Percentiles rank a stretch among this genome's conserved stretches.
Evolutionary conservation across 805 yeast genomes (phyloP).

Genomic region (Ogataea paradorogensis): DNA sequence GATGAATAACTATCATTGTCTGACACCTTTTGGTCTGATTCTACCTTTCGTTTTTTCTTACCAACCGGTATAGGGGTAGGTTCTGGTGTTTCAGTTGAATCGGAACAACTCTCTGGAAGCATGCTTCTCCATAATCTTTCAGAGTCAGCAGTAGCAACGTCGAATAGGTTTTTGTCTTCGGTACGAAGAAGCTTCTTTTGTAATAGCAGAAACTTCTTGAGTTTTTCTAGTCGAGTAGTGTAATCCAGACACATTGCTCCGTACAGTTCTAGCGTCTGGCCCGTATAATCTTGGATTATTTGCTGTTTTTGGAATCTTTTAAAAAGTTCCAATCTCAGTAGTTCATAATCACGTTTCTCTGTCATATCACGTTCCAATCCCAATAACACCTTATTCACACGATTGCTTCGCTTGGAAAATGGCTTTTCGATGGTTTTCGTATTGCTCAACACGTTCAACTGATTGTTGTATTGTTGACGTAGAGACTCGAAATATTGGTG

Average conservation of each 20-base stretch:
- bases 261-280: conserved; percentile 27
- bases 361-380: conserved; percentile 31
- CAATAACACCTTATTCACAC: conserved; percentile 10
- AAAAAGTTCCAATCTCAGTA: conserved; percentile 26
- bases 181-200: conserved; percentile 28
- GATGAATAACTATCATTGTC: conserved; percentile 16
- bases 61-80: not conserved
- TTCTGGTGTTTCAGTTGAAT: not conserved
- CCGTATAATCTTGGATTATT: conserved; percentile 24
- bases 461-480: conserved; percentile 8
- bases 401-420: conserved; percentile 6
- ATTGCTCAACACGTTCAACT: conserved; percentile 14
- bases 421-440: conserved; percentile 12
- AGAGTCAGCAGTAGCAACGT: conserved; percentile 30
- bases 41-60: conserved; percentile 6
- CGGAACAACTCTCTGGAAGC: not conserved
- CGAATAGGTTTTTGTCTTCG: conserved; percentile 27
- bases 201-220: conserved; percentile 32
- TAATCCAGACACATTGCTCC: conserved; percentile 27
- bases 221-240: conserved; percentile 29
- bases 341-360: conserved; percentile 34
- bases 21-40: conserved; percentile 6
- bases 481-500: conserved; percentile 7
- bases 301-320: conserved; percentile 27
- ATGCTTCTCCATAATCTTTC: conserved; percentile 31